phyloP scores from a whole-genome alignment of 179 eudicot genomes.

The Spergularia azorica region DNA sequence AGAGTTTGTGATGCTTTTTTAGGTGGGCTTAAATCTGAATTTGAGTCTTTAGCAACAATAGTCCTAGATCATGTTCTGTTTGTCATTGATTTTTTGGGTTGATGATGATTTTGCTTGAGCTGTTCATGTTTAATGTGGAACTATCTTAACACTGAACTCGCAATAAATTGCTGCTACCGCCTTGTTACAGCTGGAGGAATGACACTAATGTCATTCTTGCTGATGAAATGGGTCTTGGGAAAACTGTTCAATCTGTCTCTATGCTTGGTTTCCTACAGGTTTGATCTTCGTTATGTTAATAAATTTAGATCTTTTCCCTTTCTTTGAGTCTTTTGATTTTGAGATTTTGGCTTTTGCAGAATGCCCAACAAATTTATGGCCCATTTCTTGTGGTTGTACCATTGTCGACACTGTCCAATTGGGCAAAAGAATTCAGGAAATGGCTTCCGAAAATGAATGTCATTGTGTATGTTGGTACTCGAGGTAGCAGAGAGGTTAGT shows the following conservation, averaged over 20 bases:
- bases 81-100: constrained; percentile 8
- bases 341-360: constrained; percentile 49
- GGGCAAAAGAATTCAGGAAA: constrained; percentile 98
- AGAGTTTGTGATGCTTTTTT: background rate
- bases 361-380: constrained; percentile 91
- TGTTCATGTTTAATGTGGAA: constrained; percentile 9
- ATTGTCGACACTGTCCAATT: constrained; percentile 89
- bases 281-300: constrained; percentile 11
- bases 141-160: background rate
- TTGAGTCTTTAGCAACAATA: constrained; percentile 1
- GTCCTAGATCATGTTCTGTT: constrained; percentile 9
- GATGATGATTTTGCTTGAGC: background rate
- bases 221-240: constrained; percentile 99
- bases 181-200: constrained; percentile 89
- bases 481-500: constrained; percentile 96
- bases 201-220: constrained; percentile 99
- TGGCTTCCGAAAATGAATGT: constrained; percentile 98
- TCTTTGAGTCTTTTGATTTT: constrained; percentile 9
- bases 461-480: constrained; percentile 91
- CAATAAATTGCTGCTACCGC: constrained; percentile 19
- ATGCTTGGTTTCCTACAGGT: constrained; percentile 99
- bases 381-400: constrained; percentile 99
- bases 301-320: background rate
- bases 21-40: constrained; percentile 13
- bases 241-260: constrained; percentile 99